Conservation (phyloP, 257 asterid genomes). For the Primulina tabacum region DNA sequence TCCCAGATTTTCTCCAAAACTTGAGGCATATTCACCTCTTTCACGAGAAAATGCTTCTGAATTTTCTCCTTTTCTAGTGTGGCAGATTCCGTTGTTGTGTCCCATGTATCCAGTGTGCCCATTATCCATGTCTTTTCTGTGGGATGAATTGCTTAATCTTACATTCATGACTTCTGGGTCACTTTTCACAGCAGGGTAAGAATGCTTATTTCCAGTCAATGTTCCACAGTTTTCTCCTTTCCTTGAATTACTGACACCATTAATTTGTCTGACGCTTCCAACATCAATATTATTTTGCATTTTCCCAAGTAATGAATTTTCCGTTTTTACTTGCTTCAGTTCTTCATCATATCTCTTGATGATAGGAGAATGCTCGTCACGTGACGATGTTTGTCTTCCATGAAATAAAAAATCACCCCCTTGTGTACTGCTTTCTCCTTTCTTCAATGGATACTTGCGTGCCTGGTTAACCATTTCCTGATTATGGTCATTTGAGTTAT, state of each 20-base stretch:
- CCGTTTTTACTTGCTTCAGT: slow-evolving; percentile 38
- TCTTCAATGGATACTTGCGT: slow-evolving; percentile 33
- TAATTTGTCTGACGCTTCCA: slow-evolving; percentile 29
- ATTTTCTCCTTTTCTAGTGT: slow-evolving; percentile 31
- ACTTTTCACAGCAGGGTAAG: slow-evolving; percentile 31
- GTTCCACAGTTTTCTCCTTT: slow-evolving; percentile 27
- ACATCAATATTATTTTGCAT: slow-evolving; percentile 30
- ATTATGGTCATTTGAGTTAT: slow-evolving; percentile 33
- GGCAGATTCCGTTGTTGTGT: slow-evolving; percentile 29
- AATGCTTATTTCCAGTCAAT: slow-evolving; percentile 32
- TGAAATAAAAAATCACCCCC: slow-evolving; percentile 26
- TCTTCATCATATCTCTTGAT: slow-evolving; percentile 33
- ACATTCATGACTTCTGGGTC: slow-evolving; percentile 32
- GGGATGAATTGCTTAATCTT: slow-evolving; percentile 44
- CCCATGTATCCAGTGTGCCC: slow-evolving; percentile 27
- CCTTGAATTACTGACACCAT: slow-evolving; percentile 25
- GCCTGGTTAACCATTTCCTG: slow-evolving; percentile 29
- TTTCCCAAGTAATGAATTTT: slow-evolving; percentile 39
- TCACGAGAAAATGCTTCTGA: slow-evolving; percentile 34
- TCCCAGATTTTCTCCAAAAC: slow-evolving; percentile 27
- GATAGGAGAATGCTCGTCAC: slow-evolving; percentile 30
- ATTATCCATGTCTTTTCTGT: slow-evolving; percentile 31
- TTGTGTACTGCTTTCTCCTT: slow-evolving; percentile 36
- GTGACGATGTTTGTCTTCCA: slow-evolving; percentile 37
- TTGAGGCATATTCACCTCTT: slow-evolving; percentile 33